These are phyloP conservation scores for Pichia membranifaciens DNA, from an alignment of 805 yeast species.

Conservation along the genomic window DNA sequence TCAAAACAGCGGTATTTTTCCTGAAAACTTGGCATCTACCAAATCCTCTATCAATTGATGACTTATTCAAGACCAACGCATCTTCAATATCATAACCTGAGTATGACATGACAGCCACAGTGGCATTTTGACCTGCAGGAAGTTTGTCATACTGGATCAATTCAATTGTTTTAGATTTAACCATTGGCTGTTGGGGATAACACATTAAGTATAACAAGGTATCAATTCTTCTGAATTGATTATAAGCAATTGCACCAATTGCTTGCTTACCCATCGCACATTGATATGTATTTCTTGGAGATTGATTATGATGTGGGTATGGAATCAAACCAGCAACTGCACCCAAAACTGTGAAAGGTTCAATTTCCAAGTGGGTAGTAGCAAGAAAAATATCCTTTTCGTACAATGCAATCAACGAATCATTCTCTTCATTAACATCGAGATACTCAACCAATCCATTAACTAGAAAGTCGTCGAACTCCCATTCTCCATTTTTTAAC, in stretches of 20 bases:
- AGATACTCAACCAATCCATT: conserved; percentile 89
- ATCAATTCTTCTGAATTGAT: conserved; percentile 93
- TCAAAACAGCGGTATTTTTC: conserved; percentile 83
- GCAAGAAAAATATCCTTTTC: conserved; percentile 54
- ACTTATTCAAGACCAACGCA: conserved; percentile 89
- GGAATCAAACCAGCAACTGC: conserved; percentile 93
- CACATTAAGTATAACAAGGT: conserved; percentile 91
- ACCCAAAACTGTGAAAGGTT: conserved; percentile 87
- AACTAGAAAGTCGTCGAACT: conserved; percentile 84
- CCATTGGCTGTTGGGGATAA: conserved; percentile 99
- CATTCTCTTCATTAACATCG: conserved; percentile 97
- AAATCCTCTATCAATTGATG: conserved; percentile 93
- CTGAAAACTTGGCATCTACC: conserved; percentile 96
- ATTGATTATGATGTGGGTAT: conserved; percentile 88
- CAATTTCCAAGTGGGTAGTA: conserved; percentile 90
- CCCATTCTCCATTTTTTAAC: conserved; percentile 64
- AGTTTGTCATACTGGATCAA: conserved; percentile 90
- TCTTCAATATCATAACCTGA: conserved; percentile 99
- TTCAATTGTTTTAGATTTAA: conserved; percentile 94
- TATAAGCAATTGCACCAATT: conserved; percentile 98
- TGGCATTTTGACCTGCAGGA: conserved; percentile 98
- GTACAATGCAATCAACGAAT: conserved; percentile 84
- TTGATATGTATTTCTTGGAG: conserved; percentile 88
- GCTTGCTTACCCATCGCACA: conserved; percentile 99
- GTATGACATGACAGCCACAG: conserved; percentile 98